Percentiles rank a stretch among this genome's conserved stretches.
phyloP scores from a whole-genome alignment of 2,329 filamentous ascomycete genomes.

The Leptodontidium sp. region DNA sequence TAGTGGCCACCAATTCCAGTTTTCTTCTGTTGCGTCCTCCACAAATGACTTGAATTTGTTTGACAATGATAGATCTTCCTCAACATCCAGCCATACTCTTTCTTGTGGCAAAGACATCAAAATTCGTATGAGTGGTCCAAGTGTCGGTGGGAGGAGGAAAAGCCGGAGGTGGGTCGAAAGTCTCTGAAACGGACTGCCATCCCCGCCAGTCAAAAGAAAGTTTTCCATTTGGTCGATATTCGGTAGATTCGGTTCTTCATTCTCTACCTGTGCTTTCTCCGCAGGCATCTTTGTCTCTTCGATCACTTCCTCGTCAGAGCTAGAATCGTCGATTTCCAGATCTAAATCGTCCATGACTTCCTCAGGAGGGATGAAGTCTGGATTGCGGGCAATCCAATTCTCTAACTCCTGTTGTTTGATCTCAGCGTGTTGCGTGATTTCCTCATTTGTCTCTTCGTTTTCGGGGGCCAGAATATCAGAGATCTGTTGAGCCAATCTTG shows the following conservation, averaged over 20 bases:
- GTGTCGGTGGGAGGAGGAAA: not conserved
- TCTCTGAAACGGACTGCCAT: not conserved
- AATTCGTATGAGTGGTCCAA: not conserved
- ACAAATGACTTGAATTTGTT: not conserved
- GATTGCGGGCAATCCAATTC: too few relatives aligned
- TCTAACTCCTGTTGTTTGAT: too few relatives aligned
- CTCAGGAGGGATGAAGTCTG: too few relatives aligned
- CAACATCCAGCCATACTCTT: not conserved
- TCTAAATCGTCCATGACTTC: too few relatives aligned
- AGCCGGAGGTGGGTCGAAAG: not conserved
- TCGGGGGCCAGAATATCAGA: too few relatives aligned
- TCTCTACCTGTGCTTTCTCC: too few relatives aligned
- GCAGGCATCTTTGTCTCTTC: too few relatives aligned
- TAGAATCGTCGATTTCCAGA: too few relatives aligned
- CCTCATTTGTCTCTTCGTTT: too few relatives aligned
- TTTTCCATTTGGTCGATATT: not conserved
- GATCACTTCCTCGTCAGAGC: too few relatives aligned
- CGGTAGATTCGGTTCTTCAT: not conserved
- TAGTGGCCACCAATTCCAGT: not conserved
- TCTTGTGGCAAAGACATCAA: not conserved
- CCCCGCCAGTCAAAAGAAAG: conserved; percentile 1
- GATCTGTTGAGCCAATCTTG: too few relatives aligned
- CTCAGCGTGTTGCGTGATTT: too few relatives aligned
- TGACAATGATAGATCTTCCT: not conserved
- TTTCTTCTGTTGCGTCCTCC: not conserved